Percentiles rank a stretch among this genome's conserved stretches.
Conservation (phyloP, 2,329 filamentous ascomycete genomes). For the Epichloe sylvatica region DNA sequence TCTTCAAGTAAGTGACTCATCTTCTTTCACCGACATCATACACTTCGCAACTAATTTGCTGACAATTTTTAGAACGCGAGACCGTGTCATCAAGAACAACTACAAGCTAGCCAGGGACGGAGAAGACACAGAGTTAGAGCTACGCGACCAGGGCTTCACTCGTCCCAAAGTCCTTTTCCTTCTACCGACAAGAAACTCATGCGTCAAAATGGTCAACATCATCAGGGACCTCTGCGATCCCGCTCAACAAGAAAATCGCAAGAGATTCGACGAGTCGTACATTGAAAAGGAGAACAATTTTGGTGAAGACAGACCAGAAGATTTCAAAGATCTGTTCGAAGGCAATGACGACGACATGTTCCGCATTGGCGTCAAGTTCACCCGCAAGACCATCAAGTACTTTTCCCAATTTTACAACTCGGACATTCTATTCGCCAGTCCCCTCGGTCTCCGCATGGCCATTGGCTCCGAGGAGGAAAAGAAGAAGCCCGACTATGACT, state of each 20-base stretch:
- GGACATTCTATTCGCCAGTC: slow-evolving; percentile 85
- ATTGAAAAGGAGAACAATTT: slow-evolving; percentile 50
- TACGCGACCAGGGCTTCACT: slow-evolving; percentile 90
- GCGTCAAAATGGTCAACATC: slow-evolving; percentile 60
- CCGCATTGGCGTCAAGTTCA: slow-evolving; percentile 89
- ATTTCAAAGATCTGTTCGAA: slow-evolving; percentile 79
- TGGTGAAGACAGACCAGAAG: slow-evolving; percentile 61
- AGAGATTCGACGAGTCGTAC: slow-evolving; percentile 79
- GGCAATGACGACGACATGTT: slow-evolving; percentile 98
- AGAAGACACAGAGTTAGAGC: slow-evolving; percentile 51
- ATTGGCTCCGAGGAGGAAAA: slow-evolving; percentile 63
- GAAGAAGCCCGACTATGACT: slow-evolving; percentile 63
- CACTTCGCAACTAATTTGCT: background rate
- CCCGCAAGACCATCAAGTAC: slow-evolving; percentile 86
- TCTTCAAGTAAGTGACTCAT: slow-evolving; percentile 54
- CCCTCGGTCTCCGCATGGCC: slow-evolving; percentile 76
- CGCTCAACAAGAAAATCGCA: slow-evolving; percentile 89
- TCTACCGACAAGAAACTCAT: slow-evolving; percentile 76
- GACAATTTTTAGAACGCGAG: slow-evolving; percentile 53
- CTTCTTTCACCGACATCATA: background rate
- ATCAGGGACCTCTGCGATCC: slow-evolving; percentile 65
- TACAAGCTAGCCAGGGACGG: slow-evolving; percentile 57
- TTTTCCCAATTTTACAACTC: slow-evolving; percentile 94
- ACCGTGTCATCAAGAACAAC: slow-evolving; percentile 86
- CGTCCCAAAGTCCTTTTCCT: slow-evolving; percentile 86